Evolutionary conservation across 805 yeast species (phyloP).

Genomic region (Metschnikowia sp.): DNA sequence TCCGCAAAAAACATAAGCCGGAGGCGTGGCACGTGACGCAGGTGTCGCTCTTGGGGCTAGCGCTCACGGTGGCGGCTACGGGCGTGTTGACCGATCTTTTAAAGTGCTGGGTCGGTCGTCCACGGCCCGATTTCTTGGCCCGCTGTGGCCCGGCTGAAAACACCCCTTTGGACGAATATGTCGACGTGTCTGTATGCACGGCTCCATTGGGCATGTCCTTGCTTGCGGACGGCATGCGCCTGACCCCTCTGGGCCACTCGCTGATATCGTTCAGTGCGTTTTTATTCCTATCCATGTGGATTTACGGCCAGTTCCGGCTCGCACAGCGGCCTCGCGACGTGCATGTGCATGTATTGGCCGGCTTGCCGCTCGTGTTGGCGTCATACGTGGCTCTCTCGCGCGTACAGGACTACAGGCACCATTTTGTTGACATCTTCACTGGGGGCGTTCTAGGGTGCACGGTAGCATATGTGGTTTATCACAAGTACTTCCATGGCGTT

Average conservation of each 20-base stretch:
- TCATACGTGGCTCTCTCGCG: constrained; percentile 25
- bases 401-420: constrained; percentile 29
- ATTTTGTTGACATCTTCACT: constrained; percentile 31
- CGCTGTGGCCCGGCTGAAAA: constrained; percentile 14
- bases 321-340: constrained; percentile 8
- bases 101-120: constrained; percentile 32
- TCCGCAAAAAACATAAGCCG: constrained; percentile 4
- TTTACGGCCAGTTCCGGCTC: constrained; percentile 39
- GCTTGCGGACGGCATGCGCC: constrained; percentile 51
- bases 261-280: constrained; percentile 52
- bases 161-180: constrained; percentile 15
- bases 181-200: constrained; percentile 23
- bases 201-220: constrained; percentile 22
- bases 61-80: constrained; percentile 25
- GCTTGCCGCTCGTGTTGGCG: constrained; percentile 22
- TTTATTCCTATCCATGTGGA: constrained; percentile 46
- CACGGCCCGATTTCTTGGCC: constrained; percentile 19
- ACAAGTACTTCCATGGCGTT: constrained; percentile 26
- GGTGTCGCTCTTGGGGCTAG: constrained; percentile 29
- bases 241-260: constrained; percentile 59
- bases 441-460: constrained; percentile 32
- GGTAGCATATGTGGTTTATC: constrained; percentile 26
- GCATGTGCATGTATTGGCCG: constrained; percentile 11
- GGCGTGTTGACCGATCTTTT: constrained; percentile 37
- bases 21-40: constrained; percentile 25